Conservation (phyloP, 352 stramenopile species). For the Phytophthora citrophthora region DNA sequence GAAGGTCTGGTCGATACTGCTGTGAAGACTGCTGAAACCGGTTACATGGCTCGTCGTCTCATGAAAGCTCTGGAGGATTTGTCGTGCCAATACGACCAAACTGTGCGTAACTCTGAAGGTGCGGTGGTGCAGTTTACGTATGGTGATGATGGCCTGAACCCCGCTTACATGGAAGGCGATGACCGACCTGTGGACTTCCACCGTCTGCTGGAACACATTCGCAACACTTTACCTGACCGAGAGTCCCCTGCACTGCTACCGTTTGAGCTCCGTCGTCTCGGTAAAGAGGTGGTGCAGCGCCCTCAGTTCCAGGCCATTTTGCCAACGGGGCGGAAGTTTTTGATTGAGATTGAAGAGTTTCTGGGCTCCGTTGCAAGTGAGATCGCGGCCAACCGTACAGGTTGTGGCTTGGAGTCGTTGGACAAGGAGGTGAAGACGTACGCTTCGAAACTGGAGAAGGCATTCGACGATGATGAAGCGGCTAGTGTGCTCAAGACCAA, state of each 20-base stretch:
- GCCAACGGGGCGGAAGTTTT: constrained; percentile 89
- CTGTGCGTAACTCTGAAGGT: constrained; percentile 88
- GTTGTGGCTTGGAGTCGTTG: constrained; percentile 68
- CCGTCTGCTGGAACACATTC: constrained; percentile 92
- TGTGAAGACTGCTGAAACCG: constrained; percentile 99
- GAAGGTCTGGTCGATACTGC: constrained; percentile 99
- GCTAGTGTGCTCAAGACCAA: constrained; percentile 28
- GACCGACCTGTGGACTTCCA: constrained; percentile 97
- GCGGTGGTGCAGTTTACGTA: constrained; percentile 99
- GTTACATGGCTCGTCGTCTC: constrained; percentile 98
- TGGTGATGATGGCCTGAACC: constrained; percentile 99
- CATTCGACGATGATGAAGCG: constrained; percentile 64
- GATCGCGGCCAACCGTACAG: constrained; percentile 59
- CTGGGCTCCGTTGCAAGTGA: constrained; percentile 68
- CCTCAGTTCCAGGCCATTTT: constrained; percentile 84
- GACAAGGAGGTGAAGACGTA: constrained; percentile 73
- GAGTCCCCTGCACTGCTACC: constrained; percentile 75
- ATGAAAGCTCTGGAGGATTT: constrained; percentile 99
- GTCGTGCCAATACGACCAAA: constrained; percentile 94
- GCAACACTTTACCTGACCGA: constrained; percentile 75
- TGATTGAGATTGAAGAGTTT: constrained; percentile 91
- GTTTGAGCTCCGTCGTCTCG: constrained; percentile 84
- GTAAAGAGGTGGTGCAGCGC: constrained; percentile 86
- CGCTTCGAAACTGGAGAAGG: constrained; percentile 66
- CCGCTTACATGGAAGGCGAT: constrained; percentile 95